Evolutionary conservation across 306 rosid species (phyloP).

Genomic region (Gastrolobium bilobum): DNA sequence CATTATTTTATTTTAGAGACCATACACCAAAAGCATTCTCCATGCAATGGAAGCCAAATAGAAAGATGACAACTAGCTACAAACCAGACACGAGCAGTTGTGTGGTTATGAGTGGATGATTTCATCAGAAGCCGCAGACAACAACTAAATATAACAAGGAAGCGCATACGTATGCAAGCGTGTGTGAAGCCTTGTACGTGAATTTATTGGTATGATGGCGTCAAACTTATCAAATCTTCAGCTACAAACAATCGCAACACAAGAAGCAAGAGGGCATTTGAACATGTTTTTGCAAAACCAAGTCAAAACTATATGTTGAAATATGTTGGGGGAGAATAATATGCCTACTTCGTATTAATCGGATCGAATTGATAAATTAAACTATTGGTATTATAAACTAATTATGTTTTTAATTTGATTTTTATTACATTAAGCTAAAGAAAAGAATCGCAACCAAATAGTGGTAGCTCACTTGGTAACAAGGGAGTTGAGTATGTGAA

Average conservation of each 20-base stretch:
- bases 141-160: not conserved
- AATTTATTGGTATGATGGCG: conserved; percentile 16
- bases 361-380: no score
- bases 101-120: conserved; percentile 5
- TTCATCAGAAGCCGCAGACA: not conserved
- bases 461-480: no score
- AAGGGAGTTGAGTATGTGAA: no score
- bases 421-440: no score
- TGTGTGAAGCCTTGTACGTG: conserved; percentile 2
- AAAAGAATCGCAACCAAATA: no score
- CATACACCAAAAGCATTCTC: conserved; percentile 26
- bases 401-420: no score
- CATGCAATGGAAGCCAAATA: conserved; percentile 5
- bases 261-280: not conserved
- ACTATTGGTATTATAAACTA: no score
- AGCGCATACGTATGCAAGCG: not conserved
- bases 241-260: not conserved
- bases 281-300: not conserved
- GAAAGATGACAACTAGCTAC: conserved; percentile 14
- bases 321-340: conserved; percentile 1
- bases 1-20: not conserved
- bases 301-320: conserved; percentile 12
- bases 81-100: conserved; percentile 20
- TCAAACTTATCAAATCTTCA: conserved; percentile 7
- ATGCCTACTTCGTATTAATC: conserved; percentile 9